These are phyloP conservation scores for Myotisia sp. DNA, from an alignment of 2,329 filamentous ascomycete species.

Conservation along the genomic window DNA sequence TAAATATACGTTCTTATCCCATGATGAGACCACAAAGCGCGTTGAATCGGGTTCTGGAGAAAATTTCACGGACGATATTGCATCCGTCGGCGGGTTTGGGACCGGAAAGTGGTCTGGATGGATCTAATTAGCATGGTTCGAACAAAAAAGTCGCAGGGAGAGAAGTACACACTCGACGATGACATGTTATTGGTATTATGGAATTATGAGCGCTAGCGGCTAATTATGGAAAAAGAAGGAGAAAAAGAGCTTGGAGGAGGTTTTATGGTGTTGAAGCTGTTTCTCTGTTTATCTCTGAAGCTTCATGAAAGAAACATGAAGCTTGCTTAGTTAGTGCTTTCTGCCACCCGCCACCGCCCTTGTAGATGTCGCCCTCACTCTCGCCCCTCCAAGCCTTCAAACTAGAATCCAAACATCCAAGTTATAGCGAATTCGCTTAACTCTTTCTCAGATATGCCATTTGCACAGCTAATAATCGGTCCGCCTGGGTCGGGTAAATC, in stretches of 20 bases:
- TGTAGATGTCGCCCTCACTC: neutral
- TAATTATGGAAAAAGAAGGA: too few species aligned
- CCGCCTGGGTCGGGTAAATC: slow-evolving; percentile 92
- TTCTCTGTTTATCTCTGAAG: neutral
- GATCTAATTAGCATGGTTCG: neutral
- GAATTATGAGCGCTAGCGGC: too few species aligned
- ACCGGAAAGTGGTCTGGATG: slow-evolving; percentile 60
- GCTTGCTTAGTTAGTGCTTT: too few species aligned
- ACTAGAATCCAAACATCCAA: neutral
- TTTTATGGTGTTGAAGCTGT: neutral
- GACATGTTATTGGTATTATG: too few species aligned
- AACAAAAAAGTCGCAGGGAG: neutral
- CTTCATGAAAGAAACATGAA: too few species aligned
- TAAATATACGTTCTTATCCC: slow-evolving; percentile 83
- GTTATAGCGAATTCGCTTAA: too few species aligned
- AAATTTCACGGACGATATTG: slow-evolving; percentile 75
- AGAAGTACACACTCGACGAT: slow-evolving; percentile 11
- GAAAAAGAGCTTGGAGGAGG: too few species aligned
- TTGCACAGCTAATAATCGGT: slow-evolving; percentile 75
- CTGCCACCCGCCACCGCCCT: slow-evolving; percentile 2
- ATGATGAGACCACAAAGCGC: slow-evolving; percentile 78
- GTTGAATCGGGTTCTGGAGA: slow-evolving; percentile 60
- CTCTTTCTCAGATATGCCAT: too few species aligned
- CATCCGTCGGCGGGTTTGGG: slow-evolving; percentile 66
- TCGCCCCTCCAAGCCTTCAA: neutral